Percentiles rank a stretch among this genome's conserved stretches.
Conservation (phyloP, 305 asterid species). For the Euphrasia arctica region DNA sequence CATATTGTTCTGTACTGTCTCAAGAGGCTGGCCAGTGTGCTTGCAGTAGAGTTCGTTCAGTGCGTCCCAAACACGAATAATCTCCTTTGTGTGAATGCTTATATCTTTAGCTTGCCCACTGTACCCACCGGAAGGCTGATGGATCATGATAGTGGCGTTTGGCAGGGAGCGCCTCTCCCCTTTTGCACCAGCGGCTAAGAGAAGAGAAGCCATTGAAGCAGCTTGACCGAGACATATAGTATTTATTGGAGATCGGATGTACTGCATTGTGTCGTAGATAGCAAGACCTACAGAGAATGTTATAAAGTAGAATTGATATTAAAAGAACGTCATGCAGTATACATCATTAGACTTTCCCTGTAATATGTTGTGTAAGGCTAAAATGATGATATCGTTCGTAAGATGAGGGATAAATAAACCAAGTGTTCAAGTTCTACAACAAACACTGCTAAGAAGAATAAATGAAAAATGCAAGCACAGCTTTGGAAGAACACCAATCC, state of each 20-base stretch:
- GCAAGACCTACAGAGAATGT: slow-evolving; percentile 70
- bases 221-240: slow-evolving; percentile 96
- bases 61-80: slow-evolving; percentile 80
- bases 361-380: neutral
- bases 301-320: neutral
- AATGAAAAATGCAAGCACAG: neutral
- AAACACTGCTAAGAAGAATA: neutral
- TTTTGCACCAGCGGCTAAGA: slow-evolving; percentile 93
- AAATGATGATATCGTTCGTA: neutral
- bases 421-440: too few species aligned
- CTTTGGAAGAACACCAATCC: neutral
- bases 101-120: slow-evolving; percentile 94
- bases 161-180: slow-evolving; percentile 92
- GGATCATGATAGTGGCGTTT: slow-evolving; percentile 88
- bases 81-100: slow-evolving; percentile 82
- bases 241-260: slow-evolving; percentile 83
- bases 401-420: too few species aligned
- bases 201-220: slow-evolving; percentile 97
- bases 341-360: neutral
- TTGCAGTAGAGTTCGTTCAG: slow-evolving; percentile 67
- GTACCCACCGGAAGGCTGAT: slow-evolving; percentile 94
- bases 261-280: slow-evolving; percentile 94
- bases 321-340: slow-evolving; percentile 1
- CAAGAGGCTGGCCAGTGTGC: slow-evolving; percentile 85
- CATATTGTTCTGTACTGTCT: slow-evolving; percentile 65